Evolutionary conservation across 1,284 basidiomycete genomes (phyloP).

Genomic region (Ustilago bromivora): DNA sequence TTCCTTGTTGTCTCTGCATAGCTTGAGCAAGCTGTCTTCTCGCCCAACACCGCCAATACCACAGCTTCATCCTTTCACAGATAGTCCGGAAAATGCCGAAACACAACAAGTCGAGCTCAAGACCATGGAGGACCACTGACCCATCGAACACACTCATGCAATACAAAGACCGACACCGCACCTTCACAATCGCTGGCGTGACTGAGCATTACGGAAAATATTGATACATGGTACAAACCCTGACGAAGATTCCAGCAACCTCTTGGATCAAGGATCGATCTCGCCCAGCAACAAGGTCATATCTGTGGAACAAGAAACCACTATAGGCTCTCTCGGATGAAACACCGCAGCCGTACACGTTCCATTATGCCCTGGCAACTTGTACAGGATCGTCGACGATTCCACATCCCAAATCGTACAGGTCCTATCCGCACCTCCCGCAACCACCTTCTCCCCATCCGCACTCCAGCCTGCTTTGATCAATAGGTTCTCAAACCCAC

Average conservation of each 20-base stretch:
- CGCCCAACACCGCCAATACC: constrained; percentile 10
- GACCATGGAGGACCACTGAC: too few species aligned
- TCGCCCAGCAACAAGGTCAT: constrained; percentile 64
- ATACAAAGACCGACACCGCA: constrained; percentile 5
- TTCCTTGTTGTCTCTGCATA: neutral
- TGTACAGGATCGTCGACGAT: constrained; percentile 60
- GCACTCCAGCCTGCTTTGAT: constrained; percentile 59
- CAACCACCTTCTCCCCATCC: constrained; percentile 61
- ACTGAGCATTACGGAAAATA: neutral
- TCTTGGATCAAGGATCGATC: constrained; percentile 41
- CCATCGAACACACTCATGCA: neutral
- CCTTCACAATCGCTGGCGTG: neutral
- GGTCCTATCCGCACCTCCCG: constrained; percentile 65
- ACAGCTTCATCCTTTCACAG: neutral
- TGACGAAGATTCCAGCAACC: neutral
- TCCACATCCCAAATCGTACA: constrained; percentile 67
- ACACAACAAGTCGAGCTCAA: neutral
- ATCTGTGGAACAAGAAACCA: constrained; percentile 63
- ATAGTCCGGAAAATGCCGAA: neutral
- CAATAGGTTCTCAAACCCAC: constrained; percentile 65
- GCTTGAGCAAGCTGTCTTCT: constrained; percentile 31
- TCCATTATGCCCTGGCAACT: constrained; percentile 68
- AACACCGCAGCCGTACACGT: constrained; percentile 67
- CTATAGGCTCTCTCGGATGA: constrained; percentile 67
- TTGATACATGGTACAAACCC: constrained; percentile 8